A percentile compares a stretch with the other conserved stretches of the same genome.
These are phyloP conservation scores for Chaetomium olivaceum DNA, from an alignment of 2,329 filamentous ascomycete species.

Conservation along the genomic window DNA sequence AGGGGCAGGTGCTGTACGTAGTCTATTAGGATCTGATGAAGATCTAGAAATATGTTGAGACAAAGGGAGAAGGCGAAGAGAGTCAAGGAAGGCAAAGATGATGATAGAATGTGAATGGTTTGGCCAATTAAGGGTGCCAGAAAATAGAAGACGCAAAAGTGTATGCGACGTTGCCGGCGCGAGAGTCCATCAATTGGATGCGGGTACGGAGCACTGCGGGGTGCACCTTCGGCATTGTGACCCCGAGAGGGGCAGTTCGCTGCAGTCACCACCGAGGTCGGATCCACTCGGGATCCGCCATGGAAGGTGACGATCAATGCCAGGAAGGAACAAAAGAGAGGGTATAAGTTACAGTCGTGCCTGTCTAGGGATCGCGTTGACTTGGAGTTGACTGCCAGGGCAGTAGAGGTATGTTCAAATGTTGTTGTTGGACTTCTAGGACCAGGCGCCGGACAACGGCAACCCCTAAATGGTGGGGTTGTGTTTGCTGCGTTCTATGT, in stretches of 20 bases:
- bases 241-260: slow-evolving; percentile 14
- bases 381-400: not conserved
- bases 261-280: slow-evolving; percentile 18
- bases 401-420: no score
- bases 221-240: slow-evolving; percentile 12
- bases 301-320: not conserved
- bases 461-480: no score
- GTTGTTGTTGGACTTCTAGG: no score
- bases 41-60: not conserved
- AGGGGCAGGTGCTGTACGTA: no score
- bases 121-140: not conserved
- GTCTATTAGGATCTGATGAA: not conserved
- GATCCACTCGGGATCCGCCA: slow-evolving; percentile 4
- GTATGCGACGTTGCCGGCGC: not conserved
- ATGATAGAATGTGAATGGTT: not conserved
- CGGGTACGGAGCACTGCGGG: slow-evolving; percentile 13
- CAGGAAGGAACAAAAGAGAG: not conserved
- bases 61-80: not conserved
- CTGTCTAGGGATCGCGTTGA: no score
- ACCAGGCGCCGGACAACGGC: no score
- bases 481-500: no score
- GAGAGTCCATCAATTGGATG: not conserved
- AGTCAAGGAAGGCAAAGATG: not conserved
- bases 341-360: not conserved
- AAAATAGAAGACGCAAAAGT: not conserved